Conservation (phyloP, 176 grass and related monocot genomes). For the Carex pumila region DNA sequence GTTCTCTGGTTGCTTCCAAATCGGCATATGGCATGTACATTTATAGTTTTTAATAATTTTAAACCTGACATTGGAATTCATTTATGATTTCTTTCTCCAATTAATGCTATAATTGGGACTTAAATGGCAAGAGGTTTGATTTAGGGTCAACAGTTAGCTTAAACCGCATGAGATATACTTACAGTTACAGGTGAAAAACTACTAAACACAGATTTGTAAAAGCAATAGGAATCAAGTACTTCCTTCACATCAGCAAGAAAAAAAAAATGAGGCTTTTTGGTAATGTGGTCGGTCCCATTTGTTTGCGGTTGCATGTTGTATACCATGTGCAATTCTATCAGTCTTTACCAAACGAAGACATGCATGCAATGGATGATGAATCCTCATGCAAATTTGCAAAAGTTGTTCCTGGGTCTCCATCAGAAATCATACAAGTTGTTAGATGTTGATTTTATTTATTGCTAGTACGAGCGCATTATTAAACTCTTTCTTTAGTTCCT, state of each 20-base stretch:
- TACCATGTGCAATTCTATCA: constrained; percentile 4
- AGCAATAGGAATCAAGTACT: not conserved
- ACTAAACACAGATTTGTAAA: not conserved
- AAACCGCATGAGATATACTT: not conserved
- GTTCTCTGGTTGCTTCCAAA: not conserved
- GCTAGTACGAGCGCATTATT: not conserved
- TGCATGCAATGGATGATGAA: not conserved
- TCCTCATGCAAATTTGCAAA: not conserved
- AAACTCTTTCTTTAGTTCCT: not conserved
- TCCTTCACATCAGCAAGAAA: not conserved
- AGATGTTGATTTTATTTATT: constrained; percentile 1
- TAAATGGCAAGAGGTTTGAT: not conserved
- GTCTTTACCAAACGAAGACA: not conserved
- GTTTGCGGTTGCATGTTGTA: constrained; percentile 10
- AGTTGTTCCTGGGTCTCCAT: constrained; percentile 5
- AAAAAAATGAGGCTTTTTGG: not conserved
- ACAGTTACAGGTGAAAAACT: too few species aligned
- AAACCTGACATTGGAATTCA: not conserved
- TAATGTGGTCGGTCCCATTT: constrained; percentile 12
- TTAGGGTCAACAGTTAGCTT: not conserved
- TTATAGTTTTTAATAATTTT: not conserved
- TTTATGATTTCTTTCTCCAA: not conserved
- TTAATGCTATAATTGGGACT: not conserved
- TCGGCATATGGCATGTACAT: not conserved
- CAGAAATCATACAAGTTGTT: constrained; percentile 14